phyloP scores from a whole-genome alignment of 192 early-diverging fungal genomes.

The Rhizophagus sp. region DNA sequence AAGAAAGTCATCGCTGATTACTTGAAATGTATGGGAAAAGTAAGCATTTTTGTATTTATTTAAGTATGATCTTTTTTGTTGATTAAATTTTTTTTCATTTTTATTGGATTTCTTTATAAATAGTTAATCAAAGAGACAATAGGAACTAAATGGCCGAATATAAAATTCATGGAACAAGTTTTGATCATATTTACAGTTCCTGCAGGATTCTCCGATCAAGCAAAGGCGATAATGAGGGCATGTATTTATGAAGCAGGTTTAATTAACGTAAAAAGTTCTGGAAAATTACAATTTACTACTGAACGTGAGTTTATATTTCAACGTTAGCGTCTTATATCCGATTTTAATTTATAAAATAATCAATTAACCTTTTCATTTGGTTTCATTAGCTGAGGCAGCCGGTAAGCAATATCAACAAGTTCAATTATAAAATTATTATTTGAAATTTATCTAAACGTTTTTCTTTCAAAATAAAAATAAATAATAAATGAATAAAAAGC shows the following conservation, averaged over 20 bases:
- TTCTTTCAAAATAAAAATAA: not conserved
- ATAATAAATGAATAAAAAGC: not conserved
- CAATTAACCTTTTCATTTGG: not conserved
- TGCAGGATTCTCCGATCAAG: conserved; percentile 53
- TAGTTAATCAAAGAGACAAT: conserved; percentile 17
- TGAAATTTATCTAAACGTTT: not conserved
- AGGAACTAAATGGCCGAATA: not conserved
- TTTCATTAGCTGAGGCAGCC: not conserved
- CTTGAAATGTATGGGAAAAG: not conserved
- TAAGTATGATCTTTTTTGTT: not conserved
- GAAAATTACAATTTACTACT: not conserved
- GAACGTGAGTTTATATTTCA: not conserved
- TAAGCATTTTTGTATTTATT: not conserved
- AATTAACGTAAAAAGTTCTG: not conserved
- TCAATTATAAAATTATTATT: not conserved
- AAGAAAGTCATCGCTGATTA: conserved; percentile 17
- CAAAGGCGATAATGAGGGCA: conserved; percentile 55
- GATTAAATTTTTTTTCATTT: not conserved
- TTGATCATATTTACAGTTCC: conserved; percentile 45
- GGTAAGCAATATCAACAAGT: not conserved
- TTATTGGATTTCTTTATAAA: not conserved
- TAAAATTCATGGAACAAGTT: conserved; percentile 12
- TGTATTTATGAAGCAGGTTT: conserved; percentile 52
- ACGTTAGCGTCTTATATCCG: not conserved
- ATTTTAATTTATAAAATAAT: not conserved